These are phyloP conservation scores for Musa troglodytarum DNA, from an alignment of 176 grass and related monocot species.

Conservation along the genomic window DNA sequence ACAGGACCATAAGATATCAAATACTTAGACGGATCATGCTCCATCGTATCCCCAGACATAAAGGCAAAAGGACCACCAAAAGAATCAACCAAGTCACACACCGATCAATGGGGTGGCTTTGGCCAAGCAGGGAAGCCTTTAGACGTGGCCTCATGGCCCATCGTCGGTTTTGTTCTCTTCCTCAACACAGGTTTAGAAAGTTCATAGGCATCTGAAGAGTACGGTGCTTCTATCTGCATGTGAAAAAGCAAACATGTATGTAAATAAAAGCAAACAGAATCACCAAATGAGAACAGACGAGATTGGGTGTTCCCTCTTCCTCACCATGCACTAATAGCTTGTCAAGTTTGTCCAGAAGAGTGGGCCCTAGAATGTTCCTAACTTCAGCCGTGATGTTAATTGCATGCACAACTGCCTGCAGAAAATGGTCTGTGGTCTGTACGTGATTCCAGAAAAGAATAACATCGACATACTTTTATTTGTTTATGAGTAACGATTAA, in stretches of 20 bases:
- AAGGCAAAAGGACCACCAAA: constrained; percentile 7
- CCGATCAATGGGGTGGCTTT: not conserved
- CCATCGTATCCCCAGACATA: constrained; percentile 14
- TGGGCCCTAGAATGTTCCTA: not conserved
- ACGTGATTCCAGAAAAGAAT: not conserved
- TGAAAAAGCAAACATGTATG: not conserved
- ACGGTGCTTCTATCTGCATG: not conserved
- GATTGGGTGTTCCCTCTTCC: not conserved
- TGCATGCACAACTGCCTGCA: not conserved
- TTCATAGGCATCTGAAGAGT: not conserved
- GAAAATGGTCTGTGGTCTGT: not conserved
- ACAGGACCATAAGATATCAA: not conserved
- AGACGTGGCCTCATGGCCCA: not conserved
- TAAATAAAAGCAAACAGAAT: not conserved
- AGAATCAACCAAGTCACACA: constrained; percentile 4
- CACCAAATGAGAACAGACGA: not conserved
- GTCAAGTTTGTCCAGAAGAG: not conserved
- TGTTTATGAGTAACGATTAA: not conserved
- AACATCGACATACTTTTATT: not conserved
- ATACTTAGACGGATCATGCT: not conserved
- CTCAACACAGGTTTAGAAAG: not conserved
- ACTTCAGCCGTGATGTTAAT: not conserved
- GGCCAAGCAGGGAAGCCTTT: not conserved
- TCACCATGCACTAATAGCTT: not conserved
- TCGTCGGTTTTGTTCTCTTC: not conserved